Evolutionary conservation across 2,329 filamentous ascomycete species (phyloP).

Genomic region (Calonectria fujianensis): DNA sequence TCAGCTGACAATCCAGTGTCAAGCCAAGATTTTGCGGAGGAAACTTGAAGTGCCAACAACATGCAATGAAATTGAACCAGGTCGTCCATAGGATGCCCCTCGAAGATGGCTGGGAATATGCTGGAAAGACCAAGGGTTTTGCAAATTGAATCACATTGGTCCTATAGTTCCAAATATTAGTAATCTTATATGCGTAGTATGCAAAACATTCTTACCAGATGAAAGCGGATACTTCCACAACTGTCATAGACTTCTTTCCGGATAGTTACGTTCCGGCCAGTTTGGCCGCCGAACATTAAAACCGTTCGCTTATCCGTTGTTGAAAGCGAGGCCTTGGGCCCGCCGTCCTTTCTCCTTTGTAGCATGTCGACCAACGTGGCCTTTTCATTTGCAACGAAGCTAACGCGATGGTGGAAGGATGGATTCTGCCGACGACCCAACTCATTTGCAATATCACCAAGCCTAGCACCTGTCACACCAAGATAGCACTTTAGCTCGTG

Average conservation of each 20-base stretch:
- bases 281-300: constrained; percentile 7
- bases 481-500: not conserved
- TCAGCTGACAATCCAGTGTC: not conserved
- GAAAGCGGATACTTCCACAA: not conserved
- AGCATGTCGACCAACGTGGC: not conserved
- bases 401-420: not conserved
- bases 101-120: not conserved
- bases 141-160: not conserved
- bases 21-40: not conserved
- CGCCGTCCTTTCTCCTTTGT: not conserved
- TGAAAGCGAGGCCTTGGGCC: not conserved
- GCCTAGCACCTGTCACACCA: not conserved
- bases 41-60: not conserved
- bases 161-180: not conserved
- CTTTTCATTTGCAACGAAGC: not conserved
- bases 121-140: not conserved
- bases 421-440: not conserved
- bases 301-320: not conserved
- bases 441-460: not conserved
- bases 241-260: not conserved
- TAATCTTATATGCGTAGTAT: not conserved
- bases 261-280: not conserved
- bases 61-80: constrained; percentile 7
- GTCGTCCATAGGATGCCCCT: not conserved
- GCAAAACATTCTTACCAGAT: not conserved